Evolutionary conservation across 257 asterid species (phyloP), one percentile per base, ranked within the genome.

Genomic region (Plectranthus barbatus): DNA sequence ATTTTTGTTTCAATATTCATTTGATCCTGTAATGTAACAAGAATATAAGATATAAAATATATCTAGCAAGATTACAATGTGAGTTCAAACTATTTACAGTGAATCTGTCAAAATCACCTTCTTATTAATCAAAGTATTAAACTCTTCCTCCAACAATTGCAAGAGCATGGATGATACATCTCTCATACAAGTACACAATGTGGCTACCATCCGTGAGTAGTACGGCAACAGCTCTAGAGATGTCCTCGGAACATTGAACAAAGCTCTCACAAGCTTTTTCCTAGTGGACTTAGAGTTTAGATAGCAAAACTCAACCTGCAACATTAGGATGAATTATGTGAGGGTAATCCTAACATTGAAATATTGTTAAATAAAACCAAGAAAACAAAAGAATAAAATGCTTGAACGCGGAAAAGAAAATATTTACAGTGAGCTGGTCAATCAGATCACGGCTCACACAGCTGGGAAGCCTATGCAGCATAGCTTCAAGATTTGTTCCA

Each of bases 241-340:
- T 57, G 97, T 93, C 78, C 99, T 82, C 45, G 99, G 99, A 40
- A 90, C 99, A 83, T 84, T 93, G 78, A 90, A 93, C 83, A 93
- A 77, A 47, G 95, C 92, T 80, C 95, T 90, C 72, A 79, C 97
- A 57, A 93, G 99, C 85, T 90, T 93, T 76, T 93, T 93, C 80
- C 99, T 80, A 60, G 70, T 90, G 67, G 99, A 87, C 76, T 90
- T 93, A 37, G 99, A 87, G 77, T 93, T 93, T 73, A 93, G 72
- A 84, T 93, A 93, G 86, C 99, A 93, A 79, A 93, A 93, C 67
- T 93, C 99, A 48, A 93, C 99, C 99, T 93, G 88, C 51, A 77
- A 84, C 53, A 58, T 40, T 24, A 49, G 29, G 44, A 61, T 37
- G 20, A 33, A 39, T 18, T 6, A 53, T 13, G 41, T 37, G 37